Evolutionary conservation across 1,139 yeast genomes (phyloP).

Genomic region (Sugiyamaella neomexicana): DNA sequence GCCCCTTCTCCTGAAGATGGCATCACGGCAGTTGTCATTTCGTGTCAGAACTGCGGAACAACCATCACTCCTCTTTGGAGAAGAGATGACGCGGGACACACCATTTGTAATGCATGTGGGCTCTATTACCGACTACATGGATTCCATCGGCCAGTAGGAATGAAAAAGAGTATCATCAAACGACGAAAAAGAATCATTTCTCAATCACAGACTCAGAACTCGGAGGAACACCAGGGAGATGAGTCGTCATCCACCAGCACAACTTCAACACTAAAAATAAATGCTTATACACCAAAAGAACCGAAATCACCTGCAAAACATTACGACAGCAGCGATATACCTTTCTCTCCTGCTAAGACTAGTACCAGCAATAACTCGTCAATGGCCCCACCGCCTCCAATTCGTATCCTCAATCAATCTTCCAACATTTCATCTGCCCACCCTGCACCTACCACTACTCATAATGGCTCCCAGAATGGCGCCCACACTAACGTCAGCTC

Average conservation of each 20-base stretch:
- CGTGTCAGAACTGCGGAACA: constrained; percentile 80
- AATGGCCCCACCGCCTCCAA: background rate
- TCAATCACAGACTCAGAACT: constrained; percentile 6
- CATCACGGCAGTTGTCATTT: constrained; percentile 47
- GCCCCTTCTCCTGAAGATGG: constrained; percentile 14
- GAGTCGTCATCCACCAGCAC: background rate
- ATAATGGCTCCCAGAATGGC: background rate
- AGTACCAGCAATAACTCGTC: background rate
- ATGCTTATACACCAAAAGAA: constrained; percentile 5
- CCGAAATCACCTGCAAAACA: constrained; percentile 5
- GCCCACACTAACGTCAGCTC: background rate
- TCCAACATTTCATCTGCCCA: background rate
- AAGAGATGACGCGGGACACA: constrained; percentile 74
- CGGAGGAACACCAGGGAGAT: background rate
- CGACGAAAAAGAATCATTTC: constrained; percentile 58
- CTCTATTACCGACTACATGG: constrained; percentile 77
- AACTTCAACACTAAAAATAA: constrained; percentile 5
- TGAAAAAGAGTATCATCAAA: constrained; percentile 72
- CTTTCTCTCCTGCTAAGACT: background rate
- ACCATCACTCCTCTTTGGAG: constrained; percentile 89
- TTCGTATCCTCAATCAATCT: background rate
- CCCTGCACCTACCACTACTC: background rate
- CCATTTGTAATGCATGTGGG: constrained; percentile 90
- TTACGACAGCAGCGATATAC: background rate
- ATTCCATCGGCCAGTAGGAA: constrained; percentile 69